phyloP scores from a whole-genome alignment of 768 basidiomycete species.

The Coprinellus aureogranulatus region DNA sequence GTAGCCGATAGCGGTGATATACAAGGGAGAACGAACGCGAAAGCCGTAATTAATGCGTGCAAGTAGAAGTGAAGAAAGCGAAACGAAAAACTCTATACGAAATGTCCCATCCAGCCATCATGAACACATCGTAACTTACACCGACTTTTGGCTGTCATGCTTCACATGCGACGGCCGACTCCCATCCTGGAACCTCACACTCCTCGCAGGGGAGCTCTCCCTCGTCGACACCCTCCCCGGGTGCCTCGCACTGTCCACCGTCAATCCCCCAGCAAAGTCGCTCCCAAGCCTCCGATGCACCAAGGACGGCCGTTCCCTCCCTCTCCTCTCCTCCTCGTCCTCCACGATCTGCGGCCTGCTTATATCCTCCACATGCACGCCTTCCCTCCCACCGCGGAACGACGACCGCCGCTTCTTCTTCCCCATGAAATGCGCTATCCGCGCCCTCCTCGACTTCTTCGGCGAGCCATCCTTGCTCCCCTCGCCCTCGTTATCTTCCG shows the following conservation, averaged over 20 bases:
- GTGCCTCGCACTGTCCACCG: constrained; percentile 23
- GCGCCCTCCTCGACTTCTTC: constrained; percentile 1
- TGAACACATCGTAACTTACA: too few relatives aligned
- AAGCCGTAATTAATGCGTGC: too few relatives aligned
- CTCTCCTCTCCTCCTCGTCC: constrained; percentile 4
- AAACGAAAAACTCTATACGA: too few relatives aligned
- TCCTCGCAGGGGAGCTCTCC: constrained; percentile 45
- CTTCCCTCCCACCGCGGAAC: constrained; percentile 4
- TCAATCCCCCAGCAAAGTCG: not conserved
- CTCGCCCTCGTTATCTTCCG: constrained; percentile 43
- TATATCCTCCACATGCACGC: not conserved
- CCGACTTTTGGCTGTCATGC: too few relatives aligned
- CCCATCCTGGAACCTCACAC: constrained; percentile 32
- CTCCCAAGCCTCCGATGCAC: constrained; percentile 24
- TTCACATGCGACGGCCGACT: too few relatives aligned
- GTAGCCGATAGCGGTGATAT: too few relatives aligned
- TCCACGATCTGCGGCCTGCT: not conserved
- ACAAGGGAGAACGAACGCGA: too few relatives aligned
- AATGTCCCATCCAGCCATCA: too few relatives aligned
- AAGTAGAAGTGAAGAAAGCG: too few relatives aligned
- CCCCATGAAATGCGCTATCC: constrained; percentile 9
- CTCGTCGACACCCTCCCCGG: constrained; percentile 31
- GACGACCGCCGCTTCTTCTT: constrained; percentile 4
- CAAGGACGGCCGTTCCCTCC: constrained; percentile 16
- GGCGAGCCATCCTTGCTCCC: not conserved